Evolutionary conservation across 1,284 basidiomycete genomes (phyloP), one percentile per base, ranked within the genome.

Genomic region (Rhodotorula mucilaginosa): DNA sequence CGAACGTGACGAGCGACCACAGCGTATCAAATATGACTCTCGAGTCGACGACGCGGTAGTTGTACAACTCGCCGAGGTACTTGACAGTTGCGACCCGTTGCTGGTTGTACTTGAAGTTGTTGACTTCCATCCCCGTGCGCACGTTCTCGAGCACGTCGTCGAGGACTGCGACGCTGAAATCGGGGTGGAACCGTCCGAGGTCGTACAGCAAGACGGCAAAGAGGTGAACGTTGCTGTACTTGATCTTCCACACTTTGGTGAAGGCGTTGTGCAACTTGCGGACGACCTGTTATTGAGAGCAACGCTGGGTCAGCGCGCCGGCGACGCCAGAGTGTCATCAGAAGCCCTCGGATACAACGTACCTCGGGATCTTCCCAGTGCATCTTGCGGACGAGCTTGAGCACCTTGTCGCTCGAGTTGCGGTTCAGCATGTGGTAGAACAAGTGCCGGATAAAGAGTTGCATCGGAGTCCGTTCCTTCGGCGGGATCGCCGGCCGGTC

Each of bases 1-100:
- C 96, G 79, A 97, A 98, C 0, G 93, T 96, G n/a, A 93, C 88
- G 54, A 99, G 81, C 16, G 89, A 90, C 97, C 97, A 99, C 1
- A 99, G 83, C 0, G 89, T 91, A 79, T 99, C 95, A 73, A 99
- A 97, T 54, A 99, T 86, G 79, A 98, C 88, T 5, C 88, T 85
- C 12, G 92, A 93, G 77, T 90, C 90, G 78, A 99, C 84, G 34
- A 97, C 85, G n/a, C 96, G 88, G 80, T 97, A 98, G 81, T 97
- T 98, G 82, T 98, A 99, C 61, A 99, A 83, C 82, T 99, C 97
- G 61, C 96, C 97, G 3, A 99, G 86, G 81, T 95, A 98, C 81
- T 94, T 96, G 77, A 94, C 86, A 0, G 90, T 90, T 0, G 97
- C 90, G 58, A 99, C 86, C 65, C 97, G 86, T 74, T 92, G 88